A percentile compares a stretch with the other conserved stretches of the same genome.
Evolutionary conservation across 2,329 filamentous ascomycete genomes (phyloP).

Genomic region (Monilinia polystroma): DNA sequence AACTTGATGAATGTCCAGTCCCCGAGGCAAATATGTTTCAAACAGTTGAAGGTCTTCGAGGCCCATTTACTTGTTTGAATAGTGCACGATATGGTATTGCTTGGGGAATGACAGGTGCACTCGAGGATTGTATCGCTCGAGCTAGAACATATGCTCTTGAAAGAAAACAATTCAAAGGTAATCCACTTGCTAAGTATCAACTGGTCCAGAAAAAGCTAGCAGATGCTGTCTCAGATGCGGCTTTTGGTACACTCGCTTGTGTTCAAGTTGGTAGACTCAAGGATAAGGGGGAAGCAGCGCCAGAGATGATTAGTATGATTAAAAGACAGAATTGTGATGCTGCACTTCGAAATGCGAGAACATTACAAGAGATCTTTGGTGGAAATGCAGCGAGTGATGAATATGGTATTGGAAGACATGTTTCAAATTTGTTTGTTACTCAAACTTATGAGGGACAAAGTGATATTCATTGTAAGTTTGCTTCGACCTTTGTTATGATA

Average conservation of each 20-base stretch:
- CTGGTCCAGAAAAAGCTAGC: conserved; percentile 97
- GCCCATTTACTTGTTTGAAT: conserved; percentile 93
- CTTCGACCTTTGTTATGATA: not conserved
- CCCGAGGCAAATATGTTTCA: conserved; percentile 93
- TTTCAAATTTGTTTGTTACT: conserved; percentile 93
- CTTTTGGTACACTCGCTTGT: conserved; percentile 85
- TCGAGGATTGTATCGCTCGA: conserved; percentile 85
- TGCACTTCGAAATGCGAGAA: conserved; percentile 74
- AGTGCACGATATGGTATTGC: conserved; percentile 91
- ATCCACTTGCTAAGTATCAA: conserved; percentile 94
- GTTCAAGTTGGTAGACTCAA: conserved; percentile 91
- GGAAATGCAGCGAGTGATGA: conserved; percentile 98
- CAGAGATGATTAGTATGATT: conserved; percentile 96
- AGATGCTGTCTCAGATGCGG: conserved; percentile 86
- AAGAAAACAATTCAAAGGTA: conserved; percentile 92
- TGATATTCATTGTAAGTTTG: conserved; percentile 71
- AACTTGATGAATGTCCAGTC: conserved; percentile 87
- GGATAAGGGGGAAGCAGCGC: conserved; percentile 81
- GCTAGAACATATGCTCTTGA: conserved; percentile 87
- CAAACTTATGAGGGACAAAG: conserved; percentile 99
- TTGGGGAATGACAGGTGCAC: conserved; percentile 86
- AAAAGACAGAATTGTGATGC: conserved; percentile 97
- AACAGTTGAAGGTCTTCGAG: conserved; percentile 77
- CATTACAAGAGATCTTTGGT: conserved; percentile 91
- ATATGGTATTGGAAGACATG: conserved; percentile 91